Conservation (phyloP, 1,139 yeast genomes). For the Geotrichum fermentans region DNA sequence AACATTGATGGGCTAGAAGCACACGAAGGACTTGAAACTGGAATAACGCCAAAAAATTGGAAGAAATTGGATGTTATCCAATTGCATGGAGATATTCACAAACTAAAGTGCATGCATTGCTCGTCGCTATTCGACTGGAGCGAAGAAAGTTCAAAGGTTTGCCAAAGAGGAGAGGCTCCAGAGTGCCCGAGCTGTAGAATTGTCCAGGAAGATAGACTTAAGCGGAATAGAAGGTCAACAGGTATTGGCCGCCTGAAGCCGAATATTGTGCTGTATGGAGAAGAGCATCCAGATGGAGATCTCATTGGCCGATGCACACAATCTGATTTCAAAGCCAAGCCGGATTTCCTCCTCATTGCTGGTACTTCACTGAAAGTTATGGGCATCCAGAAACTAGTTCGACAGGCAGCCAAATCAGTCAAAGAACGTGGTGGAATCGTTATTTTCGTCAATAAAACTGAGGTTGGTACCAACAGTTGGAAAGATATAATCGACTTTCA, state of each 20-base stretch:
- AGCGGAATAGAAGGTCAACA: slow-evolving; percentile 58
- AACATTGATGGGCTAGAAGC: slow-evolving; percentile 67
- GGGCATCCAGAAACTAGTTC: slow-evolving; percentile 67
- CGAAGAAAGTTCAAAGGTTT: slow-evolving; percentile 42
- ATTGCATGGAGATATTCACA: slow-evolving; percentile 82
- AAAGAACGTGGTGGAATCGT: slow-evolving; percentile 44
- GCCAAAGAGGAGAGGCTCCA: slow-evolving; percentile 55
- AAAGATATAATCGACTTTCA: slow-evolving; percentile 61
- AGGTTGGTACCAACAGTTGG: slow-evolving; percentile 49
- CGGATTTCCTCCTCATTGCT: slow-evolving; percentile 63
- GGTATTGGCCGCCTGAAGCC: slow-evolving; percentile 67
- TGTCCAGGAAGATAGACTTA: slow-evolving; percentile 50
- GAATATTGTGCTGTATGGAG: slow-evolving; percentile 72
- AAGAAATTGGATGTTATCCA: slow-evolving; percentile 65
- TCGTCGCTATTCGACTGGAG: slow-evolving; percentile 59
- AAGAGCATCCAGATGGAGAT: slow-evolving; percentile 71
- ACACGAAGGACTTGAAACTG: slow-evolving; percentile 34
- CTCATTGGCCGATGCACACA: slow-evolving; percentile 55
- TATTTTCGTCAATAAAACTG: slow-evolving; percentile 56
- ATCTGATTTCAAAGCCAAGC: slow-evolving; percentile 50
- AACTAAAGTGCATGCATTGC: slow-evolving; percentile 69
- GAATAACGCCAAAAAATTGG: slow-evolving; percentile 20
- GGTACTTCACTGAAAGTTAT: slow-evolving; percentile 75
- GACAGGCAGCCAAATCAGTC: slow-evolving; percentile 51
- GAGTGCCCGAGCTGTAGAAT: slow-evolving; percentile 57